These are phyloP conservation scores for Xanthoconium separans DNA, from an alignment of 1,284 basidiomycete species.

Conservation along the genomic window DNA sequence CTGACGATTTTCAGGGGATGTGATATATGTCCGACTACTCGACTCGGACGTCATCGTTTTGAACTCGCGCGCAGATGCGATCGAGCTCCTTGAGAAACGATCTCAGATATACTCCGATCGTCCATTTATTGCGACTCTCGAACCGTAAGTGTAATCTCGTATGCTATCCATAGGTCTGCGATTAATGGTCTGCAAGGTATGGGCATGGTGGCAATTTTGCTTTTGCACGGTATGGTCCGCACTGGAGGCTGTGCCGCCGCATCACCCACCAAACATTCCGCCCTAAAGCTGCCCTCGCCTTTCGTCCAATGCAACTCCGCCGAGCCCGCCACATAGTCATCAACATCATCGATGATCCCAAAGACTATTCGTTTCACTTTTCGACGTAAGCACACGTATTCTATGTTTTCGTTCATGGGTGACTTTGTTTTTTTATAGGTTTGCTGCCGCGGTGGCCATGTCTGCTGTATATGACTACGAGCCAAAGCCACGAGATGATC, in stretches of 20 bases:
- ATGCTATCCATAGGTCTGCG: no score
- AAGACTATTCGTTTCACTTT: background rate
- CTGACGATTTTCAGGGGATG: conserved; percentile 2
- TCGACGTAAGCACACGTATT: background rate
- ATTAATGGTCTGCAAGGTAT: background rate
- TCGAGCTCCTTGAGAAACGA: conserved; percentile 15
- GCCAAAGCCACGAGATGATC: background rate
- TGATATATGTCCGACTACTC: conserved; percentile 13
- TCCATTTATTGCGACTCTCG: conserved; percentile 8
- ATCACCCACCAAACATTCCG: conserved; percentile 3
- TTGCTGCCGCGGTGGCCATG: background rate
- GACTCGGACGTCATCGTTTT: conserved; percentile 10
- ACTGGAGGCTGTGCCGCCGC: conserved; percentile 6
- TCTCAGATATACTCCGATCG: conserved; percentile 17
- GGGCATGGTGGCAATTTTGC: background rate
- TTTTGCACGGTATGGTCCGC: background rate
- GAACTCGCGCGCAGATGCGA: conserved; percentile 1
- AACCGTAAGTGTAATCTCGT: conserved; percentile 1
- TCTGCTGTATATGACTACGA: background rate
- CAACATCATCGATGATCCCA: background rate
- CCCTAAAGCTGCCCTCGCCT: background rate
- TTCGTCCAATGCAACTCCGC: conserved; percentile 13
- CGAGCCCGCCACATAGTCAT: background rate
- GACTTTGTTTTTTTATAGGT: background rate
- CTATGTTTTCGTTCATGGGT: no score